Evolutionary conservation across 1,284 basidiomycete genomes (phyloP).

Genomic region (Tilletia setariae): DNA sequence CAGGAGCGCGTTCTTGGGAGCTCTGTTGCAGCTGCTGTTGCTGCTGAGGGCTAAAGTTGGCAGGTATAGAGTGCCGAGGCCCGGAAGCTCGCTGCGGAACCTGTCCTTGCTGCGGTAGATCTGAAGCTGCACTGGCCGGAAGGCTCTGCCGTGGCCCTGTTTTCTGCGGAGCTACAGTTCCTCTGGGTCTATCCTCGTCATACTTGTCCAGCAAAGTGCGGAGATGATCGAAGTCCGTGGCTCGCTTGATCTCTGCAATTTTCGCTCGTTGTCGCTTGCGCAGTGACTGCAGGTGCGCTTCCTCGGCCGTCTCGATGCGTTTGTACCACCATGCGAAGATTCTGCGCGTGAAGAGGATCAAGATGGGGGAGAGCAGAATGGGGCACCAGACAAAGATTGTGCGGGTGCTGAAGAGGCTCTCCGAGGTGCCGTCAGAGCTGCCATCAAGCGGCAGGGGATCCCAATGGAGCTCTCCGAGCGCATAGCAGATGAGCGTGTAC

Average conservation of each 20-base stretch:
- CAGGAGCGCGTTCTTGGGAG: not conserved
- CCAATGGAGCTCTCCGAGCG: constrained; percentile 1
- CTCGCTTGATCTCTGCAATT: constrained; percentile 94
- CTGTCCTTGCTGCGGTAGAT: not conserved
- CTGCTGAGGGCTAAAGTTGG: not conserved
- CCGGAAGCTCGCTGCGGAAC: not conserved
- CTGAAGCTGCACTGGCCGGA: not conserved
- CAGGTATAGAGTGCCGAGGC: constrained; percentile 5
- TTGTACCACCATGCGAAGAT: constrained; percentile 84
- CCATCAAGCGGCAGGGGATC: constrained; percentile 1
- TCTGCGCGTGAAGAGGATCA: constrained; percentile 71
- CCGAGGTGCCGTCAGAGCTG: not conserved
- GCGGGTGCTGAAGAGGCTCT: not conserved
- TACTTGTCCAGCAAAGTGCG: constrained; percentile 86
- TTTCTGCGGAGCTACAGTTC: constrained; percentile 1
- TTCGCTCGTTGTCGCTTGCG: constrained; percentile 77
- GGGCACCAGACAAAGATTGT: constrained; percentile 28
- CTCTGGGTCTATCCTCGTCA: constrained; percentile 63
- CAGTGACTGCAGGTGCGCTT: constrained; percentile 72
- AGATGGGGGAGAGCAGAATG: constrained; percentile 27
- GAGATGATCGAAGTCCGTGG: constrained; percentile 90
- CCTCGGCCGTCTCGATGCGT: constrained; percentile 77
- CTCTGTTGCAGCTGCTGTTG: not conserved
- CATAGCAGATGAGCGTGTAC: constrained; percentile 75
- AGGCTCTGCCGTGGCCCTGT: constrained; percentile 14